phyloP scores from a whole-genome alignment of 306 rosid genomes.

The Aeschynomene evenia region DNA sequence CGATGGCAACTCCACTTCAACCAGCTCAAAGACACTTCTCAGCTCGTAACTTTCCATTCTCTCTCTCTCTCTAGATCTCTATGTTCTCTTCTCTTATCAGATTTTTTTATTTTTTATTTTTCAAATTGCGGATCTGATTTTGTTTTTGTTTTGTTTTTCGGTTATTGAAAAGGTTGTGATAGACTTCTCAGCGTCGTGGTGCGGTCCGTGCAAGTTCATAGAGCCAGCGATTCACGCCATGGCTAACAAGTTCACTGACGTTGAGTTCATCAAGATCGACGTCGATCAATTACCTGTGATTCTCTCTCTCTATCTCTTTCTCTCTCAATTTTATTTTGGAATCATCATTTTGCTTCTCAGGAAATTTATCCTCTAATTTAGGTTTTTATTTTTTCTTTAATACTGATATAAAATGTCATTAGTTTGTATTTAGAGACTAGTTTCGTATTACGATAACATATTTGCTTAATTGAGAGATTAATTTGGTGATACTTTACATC shows the following conservation, averaged over 20 bases:
- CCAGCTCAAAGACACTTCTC: constrained; percentile 39
- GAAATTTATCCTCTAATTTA: too few relatives aligned
- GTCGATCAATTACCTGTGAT: constrained; percentile 79
- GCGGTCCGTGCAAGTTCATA: constrained; percentile 87
- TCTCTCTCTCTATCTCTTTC: background rate
- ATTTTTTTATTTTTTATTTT: background rate
- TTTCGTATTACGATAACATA: background rate
- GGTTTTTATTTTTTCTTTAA: too few relatives aligned
- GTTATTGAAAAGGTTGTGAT: constrained; percentile 56
- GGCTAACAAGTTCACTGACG: constrained; percentile 54
- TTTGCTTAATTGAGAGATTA: background rate
- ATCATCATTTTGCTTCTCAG: too few relatives aligned
- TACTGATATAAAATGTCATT: background rate
- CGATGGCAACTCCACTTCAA: constrained; percentile 76
- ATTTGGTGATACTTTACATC: background rate
- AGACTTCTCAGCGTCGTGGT: constrained; percentile 94
- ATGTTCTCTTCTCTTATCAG: background rate
- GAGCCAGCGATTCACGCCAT: constrained; percentile 65
- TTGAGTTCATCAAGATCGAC: constrained; percentile 78
- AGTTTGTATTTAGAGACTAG: background rate
- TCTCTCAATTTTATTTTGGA: background rate
- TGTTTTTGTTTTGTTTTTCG: background rate
- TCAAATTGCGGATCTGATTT: background rate
- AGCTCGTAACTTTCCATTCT: constrained; percentile 46
- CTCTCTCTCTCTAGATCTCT: constrained; percentile 7